Percentiles rank a stretch among this genome's conserved stretches.
Conservation (phyloP, 495 filamentous ascomycete species). For the Halenospora varia region DNA sequence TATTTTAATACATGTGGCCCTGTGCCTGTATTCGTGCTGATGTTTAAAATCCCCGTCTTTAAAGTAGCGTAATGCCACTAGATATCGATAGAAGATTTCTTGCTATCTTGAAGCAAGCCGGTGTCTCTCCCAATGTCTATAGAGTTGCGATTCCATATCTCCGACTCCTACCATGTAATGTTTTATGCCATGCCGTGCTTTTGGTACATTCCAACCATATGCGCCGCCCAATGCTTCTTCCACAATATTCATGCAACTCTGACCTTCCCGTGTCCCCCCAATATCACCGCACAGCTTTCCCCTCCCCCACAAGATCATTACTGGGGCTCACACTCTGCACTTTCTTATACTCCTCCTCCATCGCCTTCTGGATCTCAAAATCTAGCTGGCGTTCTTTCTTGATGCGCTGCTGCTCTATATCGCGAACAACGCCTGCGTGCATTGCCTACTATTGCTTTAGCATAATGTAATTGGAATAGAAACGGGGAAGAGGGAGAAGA, state of each 20-base stretch:
- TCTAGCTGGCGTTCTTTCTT: slow-evolving; percentile 87
- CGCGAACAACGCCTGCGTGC: slow-evolving; percentile 91
- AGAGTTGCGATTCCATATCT: no score
- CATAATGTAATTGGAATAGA: slow-evolving; percentile 3
- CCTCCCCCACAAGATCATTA: neutral
- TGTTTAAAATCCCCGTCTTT: no score
- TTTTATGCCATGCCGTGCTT: no score
- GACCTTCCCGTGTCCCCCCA: no score
- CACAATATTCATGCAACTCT: no score
- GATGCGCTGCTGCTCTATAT: slow-evolving; percentile 88
- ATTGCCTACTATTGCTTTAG: slow-evolving; percentile 62
- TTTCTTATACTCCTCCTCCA: slow-evolving; percentile 90
- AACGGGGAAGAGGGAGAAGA: slow-evolving; percentile 10
- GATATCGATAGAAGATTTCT: no score
- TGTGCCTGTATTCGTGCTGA: neutral
- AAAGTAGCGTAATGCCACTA: no score
- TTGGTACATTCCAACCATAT: no score
- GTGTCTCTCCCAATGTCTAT: no score
- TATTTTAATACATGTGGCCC: neutral
- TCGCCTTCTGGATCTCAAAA: slow-evolving; percentile 81
- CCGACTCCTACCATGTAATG: no score
- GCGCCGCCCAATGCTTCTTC: no score
- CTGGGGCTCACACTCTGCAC: slow-evolving; percentile 57
- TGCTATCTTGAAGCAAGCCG: no score
- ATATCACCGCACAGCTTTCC: slow-evolving; percentile 1